Evolutionary conservation across 2,329 filamentous ascomycete species (phyloP), one percentile per base, ranked within the genome.

Genomic region (Botrytis sinoallii): DNA sequence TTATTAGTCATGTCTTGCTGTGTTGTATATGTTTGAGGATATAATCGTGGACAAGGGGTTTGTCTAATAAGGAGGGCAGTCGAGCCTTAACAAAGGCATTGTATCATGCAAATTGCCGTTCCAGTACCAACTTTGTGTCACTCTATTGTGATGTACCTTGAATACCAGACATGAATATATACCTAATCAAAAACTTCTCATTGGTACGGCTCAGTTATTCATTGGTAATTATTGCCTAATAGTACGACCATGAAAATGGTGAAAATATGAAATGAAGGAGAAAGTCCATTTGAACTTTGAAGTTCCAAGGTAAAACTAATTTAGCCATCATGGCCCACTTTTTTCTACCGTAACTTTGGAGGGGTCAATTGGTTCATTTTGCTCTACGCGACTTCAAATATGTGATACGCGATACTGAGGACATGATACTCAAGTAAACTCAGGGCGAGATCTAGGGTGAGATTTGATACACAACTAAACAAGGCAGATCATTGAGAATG

Each of bases 401-500:
- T 32, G 52, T 18, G n/a, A 32, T 57, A 57, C 52, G n/a, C 52
- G 52, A 57, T 29, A 9, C 14, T 29, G n/a, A 32, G n/a, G 38
- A 63, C 25, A 63, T 25, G 25, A 40, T 63, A 63, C 22, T 40
- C 16, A n/a, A 40, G 40, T n/a, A 18, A 16, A 18, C 22, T 29
- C 35, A 14, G 7, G n/a, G 46, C 46, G 22, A 32, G 7, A 57
- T 57, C 16, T 57, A 8, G 20, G n/a, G 25, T 32, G 35, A 57
- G n/a, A 57, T 32, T 29, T 29, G 52, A 57, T 42, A 68, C 18
- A 42, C 18, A 18, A 68, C 38, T 22, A 12, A 29, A 20, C 10
- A 64, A 44, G 61, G 25, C 22, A 68, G 25, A 68, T 42, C 29
- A 8, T 57, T 25, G 35, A 57, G 3, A 32, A 93, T 93, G 91